Base-by-base conservation (phyloP, 352 stramenopile species). In the Phytopythium sindhum region DNA sequence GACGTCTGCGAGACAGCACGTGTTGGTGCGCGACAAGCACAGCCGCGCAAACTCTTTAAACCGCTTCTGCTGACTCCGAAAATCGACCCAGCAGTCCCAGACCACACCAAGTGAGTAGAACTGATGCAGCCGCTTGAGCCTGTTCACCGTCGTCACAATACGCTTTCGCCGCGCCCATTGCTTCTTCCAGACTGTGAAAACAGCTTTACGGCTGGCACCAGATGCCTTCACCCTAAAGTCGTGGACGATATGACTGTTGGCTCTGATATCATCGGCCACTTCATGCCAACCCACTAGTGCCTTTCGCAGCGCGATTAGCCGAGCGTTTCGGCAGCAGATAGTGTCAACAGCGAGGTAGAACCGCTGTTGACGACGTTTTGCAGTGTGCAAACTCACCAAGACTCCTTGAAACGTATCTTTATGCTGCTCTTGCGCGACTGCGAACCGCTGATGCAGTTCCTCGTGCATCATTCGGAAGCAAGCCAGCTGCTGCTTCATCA, bases 1-100 rank as follows among this genome's bases (percentile, higher is more conserved):
- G 3, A 70, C 29, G 12, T 59, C 51, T 29, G 47, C 61, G 11
- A 52, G 54, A 4, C 63, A 37, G 7, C 53, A 64, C 3, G 50
- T 29, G 41, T 75, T 59, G 0, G 62, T 58, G 11, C 61, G 68
- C 23, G 41, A 60, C 35, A 54, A 23, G 17, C 67, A 66, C 10
- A 63, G 41, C 8, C 9, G 31, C 0, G 65, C 68, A 29, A 81
- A 83, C 11, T 66, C 23, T 2, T 64, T 63, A 1, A 81, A 29
- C 26, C 56, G 55, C 33, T 57, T 68, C 17, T 60, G 66, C 12
- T 55, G 42, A 28, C 52, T 31, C 35, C 56, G 64, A 31, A 57
- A 28, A 33, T 54, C 45, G 10, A 70, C 56, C 70, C 72, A 83
- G 11, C 57, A 44, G 2, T 54, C 4, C 29, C 78, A 78, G 17